phyloP scores from a whole-genome alignment of 2,329 filamentous ascomycete genomes.

The Talaromyces verruculosus region DNA sequence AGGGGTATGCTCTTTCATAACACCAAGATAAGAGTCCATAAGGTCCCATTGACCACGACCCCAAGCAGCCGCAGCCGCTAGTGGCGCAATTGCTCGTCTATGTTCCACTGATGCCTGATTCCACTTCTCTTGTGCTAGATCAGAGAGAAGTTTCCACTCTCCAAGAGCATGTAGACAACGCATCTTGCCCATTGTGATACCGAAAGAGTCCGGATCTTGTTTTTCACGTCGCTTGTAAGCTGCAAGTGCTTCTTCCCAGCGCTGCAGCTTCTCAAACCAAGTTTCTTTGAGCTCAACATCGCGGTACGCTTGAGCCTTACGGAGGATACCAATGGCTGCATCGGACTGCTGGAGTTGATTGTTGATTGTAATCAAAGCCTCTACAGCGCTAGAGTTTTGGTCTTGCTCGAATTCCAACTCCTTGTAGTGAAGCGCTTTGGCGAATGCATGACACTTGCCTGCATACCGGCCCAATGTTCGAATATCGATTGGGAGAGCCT shows the following conservation, averaged over 20 bases:
- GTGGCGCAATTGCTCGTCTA: slow-evolving; percentile 83
- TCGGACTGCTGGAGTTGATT: slow-evolving; percentile 98
- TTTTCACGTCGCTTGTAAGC: slow-evolving; percentile 86
- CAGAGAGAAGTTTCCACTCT: slow-evolving; percentile 93
- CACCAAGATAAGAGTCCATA: slow-evolving; percentile 95
- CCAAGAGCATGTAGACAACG: slow-evolving; percentile 93
- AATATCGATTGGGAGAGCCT: slow-evolving; percentile 96
- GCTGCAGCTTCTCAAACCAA: slow-evolving; percentile 97
- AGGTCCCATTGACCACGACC: slow-evolving; percentile 94
- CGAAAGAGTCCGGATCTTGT: slow-evolving; percentile 75
- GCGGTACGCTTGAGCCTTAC: slow-evolving; percentile 91
- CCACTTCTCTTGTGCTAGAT: slow-evolving; percentile 90
- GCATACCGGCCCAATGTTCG: slow-evolving; percentile 90
- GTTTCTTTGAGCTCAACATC: slow-evolving; percentile 96
- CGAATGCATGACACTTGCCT: slow-evolving; percentile 94
- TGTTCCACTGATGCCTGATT: slow-evolving; percentile 83
- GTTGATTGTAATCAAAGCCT: slow-evolving; percentile 98
- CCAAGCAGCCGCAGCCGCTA: slow-evolving; percentile 95
- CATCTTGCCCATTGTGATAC: slow-evolving; percentile 99
- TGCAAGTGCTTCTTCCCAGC: slow-evolving; percentile 94
- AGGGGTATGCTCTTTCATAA: slow-evolving; percentile 90
- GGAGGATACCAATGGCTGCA: slow-evolving; percentile 93
- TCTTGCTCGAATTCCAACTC: slow-evolving; percentile 98
- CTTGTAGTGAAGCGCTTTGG: slow-evolving; percentile 98
- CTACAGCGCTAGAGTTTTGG: slow-evolving; percentile 90